Evolutionary conservation across 352 stramenopile species (phyloP).

Genomic region (Nothophytophthora sp.): DNA sequence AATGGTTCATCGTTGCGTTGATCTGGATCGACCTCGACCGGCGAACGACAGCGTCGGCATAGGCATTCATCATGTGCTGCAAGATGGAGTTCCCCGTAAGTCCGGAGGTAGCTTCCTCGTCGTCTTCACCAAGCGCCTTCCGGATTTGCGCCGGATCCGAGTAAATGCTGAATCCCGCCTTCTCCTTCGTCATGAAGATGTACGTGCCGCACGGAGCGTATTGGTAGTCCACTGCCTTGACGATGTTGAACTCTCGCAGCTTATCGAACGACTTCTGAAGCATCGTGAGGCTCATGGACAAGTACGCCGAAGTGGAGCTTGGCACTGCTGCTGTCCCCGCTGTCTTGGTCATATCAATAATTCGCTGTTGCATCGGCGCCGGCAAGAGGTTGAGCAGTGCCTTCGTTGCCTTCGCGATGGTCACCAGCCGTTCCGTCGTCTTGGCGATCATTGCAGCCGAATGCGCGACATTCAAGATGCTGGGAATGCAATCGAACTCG

Average conservation of each 20-base stretch:
- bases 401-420: slow-evolving; percentile 77
- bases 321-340: slow-evolving; percentile 24
- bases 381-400: slow-evolving; percentile 69
- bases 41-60: slow-evolving; percentile 68
- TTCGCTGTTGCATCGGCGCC: slow-evolving; percentile 59
- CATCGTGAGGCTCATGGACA: slow-evolving; percentile 78
- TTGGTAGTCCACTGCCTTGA: slow-evolving; percentile 64
- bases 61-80: slow-evolving; percentile 82
- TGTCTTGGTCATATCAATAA: slow-evolving; percentile 28
- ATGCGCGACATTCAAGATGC: slow-evolving; percentile 79
- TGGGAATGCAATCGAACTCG: slow-evolving; percentile 82
- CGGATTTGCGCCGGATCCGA: slow-evolving; percentile 45
- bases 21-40: slow-evolving; percentile 78
- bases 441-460: slow-evolving; percentile 74
- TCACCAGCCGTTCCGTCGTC: slow-evolving; percentile 72
- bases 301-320: slow-evolving; percentile 63
- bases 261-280: slow-evolving; percentile 80
- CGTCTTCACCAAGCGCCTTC: slow-evolving; percentile 48
- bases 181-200: slow-evolving; percentile 66
- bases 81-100: slow-evolving; percentile 76
- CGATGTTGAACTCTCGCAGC: slow-evolving; percentile 69
- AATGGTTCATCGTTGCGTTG: slow-evolving; percentile 84
- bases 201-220: slow-evolving; percentile 83
- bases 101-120: slow-evolving; percentile 37
- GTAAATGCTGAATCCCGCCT: slow-evolving; percentile 46